A percentile compares a stretch with the other conserved stretches of the same genome.
These are phyloP conservation scores for Tulasnella sp. DNA, from an alignment of 768 basidiomycete species.

Conservation along the genomic window DNA sequence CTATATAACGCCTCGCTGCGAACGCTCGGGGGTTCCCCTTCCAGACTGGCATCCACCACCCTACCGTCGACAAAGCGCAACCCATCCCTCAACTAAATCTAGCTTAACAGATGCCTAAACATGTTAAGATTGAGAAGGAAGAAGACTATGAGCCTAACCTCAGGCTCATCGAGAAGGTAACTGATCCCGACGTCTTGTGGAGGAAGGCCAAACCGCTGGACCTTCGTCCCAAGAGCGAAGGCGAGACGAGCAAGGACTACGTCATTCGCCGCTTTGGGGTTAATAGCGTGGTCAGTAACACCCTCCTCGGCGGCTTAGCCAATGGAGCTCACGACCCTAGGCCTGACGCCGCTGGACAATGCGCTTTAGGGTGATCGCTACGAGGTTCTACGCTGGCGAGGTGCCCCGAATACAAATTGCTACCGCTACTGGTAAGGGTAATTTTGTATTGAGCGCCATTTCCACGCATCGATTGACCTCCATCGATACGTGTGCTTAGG, in stretches of 20 bases:
- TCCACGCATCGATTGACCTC: background rate
- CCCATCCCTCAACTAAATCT: background rate
- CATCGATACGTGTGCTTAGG: background rate
- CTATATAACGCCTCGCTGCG: no score
- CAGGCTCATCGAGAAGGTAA: background rate
- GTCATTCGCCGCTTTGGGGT: background rate
- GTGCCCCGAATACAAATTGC: background rate
- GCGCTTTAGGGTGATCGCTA: background rate
- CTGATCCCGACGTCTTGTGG: background rate
- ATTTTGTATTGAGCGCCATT: background rate
- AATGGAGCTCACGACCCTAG: background rate
- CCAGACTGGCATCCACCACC: background rate
- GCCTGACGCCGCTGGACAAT: background rate
- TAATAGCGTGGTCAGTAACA: background rate
- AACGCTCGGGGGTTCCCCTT: background rate
- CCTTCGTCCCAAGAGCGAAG: background rate
- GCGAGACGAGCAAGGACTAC: background rate
- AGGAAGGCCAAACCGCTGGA: background rate
- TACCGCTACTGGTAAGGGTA: background rate
- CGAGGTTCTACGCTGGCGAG: background rate
- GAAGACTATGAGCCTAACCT: background rate
- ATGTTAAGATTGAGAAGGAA: constrained; percentile 3
- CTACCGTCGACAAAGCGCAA: background rate
- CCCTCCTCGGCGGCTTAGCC: background rate
- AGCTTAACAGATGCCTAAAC: background rate